Evolutionary conservation across 495 filamentous ascomycete species (phyloP), one percentile per base, ranked within the genome.

Genomic region (Penicillium angulare): DNA sequence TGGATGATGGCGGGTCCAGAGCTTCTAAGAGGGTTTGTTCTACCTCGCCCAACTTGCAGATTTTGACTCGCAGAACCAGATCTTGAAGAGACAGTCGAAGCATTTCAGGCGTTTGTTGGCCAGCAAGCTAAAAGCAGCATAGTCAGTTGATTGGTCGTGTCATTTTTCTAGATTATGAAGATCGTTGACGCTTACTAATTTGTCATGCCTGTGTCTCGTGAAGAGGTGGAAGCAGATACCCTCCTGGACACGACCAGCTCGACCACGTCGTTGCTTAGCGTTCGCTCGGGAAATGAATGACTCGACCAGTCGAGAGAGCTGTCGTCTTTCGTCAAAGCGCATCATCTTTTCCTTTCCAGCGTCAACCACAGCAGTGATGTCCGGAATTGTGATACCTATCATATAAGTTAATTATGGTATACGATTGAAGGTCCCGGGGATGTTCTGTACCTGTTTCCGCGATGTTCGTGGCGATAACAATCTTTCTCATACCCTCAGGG

Each of bases 321-420:
- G 93, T 49, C 90, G 80, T 41, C 86, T 79, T 72, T 97, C 93
- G 59, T 98, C 93, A 22, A 50, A 74, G 68, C 83, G 68, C 93
- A 98, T 97, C 61, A 95, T 93, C 53, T 92, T 91, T 65, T 97
- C 92, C 65, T 93, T 96, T 43, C 92, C 92, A 10, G 89, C 86
- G 68, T 97, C 92, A 49, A 97, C 86, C 21, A 97, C 92, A 57
- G 90, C 95, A 4, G 92, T 97, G 29, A 97, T 85, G 66, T 97
- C 92, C 1, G 92, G 92, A 56, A 97, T 97, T 0, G 92, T 97
- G 59, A 97, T 95, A 66, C 67, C n/a, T n/a, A n/a, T n/a, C n/a
- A n/a, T n/a, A n/a, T n/a, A n/a, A n/a, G n/a, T n/a, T n/a, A n/a
- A n/a, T n/a, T n/a, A n/a, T n/a, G n/a, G n/a, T n/a, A n/a, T n/a